These are phyloP conservation scores for Trichosporon sp. DNA, from an alignment of 1,284 basidiomycete species.

Conservation along the genomic window DNA sequence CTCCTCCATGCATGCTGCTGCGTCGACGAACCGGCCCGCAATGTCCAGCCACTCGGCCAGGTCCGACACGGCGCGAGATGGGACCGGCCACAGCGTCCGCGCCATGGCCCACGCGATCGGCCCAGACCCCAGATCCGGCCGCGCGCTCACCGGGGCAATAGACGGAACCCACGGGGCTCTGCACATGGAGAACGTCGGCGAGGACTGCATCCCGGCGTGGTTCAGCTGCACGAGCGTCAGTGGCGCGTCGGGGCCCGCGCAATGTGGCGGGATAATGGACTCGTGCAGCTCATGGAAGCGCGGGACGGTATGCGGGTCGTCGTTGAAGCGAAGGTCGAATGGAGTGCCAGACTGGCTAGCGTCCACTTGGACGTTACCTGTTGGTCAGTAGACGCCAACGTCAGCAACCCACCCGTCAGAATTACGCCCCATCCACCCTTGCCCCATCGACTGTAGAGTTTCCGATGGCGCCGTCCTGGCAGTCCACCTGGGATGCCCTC, in stretches of 20 bases:
- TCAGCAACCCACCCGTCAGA: conserved; percentile 65
- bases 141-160: conserved; percentile 71
- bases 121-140: conserved; percentile 53
- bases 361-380: conserved; percentile 79
- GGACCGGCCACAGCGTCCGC: conserved; percentile 63
- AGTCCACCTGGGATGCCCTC: conserved; percentile 77
- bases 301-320: conserved; percentile 43
- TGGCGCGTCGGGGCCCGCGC: conserved; percentile 15
- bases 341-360: conserved; percentile 73
- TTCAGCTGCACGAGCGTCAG: conserved; percentile 72
- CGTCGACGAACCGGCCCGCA: conserved; percentile 69
- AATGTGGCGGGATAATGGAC: conserved; percentile 59
- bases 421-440: conserved; percentile 82
- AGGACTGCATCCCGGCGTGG: conserved; percentile 84
- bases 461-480: conserved; percentile 67
- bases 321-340: conserved; percentile 73
- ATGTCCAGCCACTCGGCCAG: conserved; percentile 63
- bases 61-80: conserved; percentile 64
- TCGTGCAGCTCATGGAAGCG: conserved; percentile 64
- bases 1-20: conserved; percentile 67
- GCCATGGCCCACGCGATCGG: conserved; percentile 60
- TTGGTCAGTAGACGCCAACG: conserved; percentile 8
- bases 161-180: conserved; percentile 59
- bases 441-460: conserved; percentile 77
- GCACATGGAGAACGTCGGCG: conserved; percentile 55